Conservation (phyloP, 805 yeast genomes). For the Kregervanrija delftensis region DNA sequence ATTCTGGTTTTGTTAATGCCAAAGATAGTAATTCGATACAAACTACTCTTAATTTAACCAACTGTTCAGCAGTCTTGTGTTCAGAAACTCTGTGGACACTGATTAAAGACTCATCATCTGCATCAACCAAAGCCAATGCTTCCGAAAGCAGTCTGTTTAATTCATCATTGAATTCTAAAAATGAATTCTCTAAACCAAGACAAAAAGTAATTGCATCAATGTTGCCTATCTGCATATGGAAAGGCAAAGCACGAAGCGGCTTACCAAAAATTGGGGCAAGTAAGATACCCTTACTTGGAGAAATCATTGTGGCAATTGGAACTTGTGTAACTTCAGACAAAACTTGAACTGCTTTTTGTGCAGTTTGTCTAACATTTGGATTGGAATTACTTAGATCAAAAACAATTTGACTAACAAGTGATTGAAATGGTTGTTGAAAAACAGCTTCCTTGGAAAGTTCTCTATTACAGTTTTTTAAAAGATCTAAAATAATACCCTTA, state of each 20-base stretch:
- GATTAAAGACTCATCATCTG: slow-evolving; percentile 93
- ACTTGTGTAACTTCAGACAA: slow-evolving; percentile 66
- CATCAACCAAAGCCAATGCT: slow-evolving; percentile 91
- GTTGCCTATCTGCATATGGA: slow-evolving; percentile 98
- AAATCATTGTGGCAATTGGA: slow-evolving; percentile 67
- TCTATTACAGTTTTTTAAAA: slow-evolving; percentile 60
- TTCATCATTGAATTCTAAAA: slow-evolving; percentile 84
- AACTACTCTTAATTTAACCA: slow-evolving; percentile 80
- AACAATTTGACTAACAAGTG: slow-evolving; percentile 81
- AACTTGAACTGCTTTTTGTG: slow-evolving; percentile 61
- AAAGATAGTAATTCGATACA: slow-evolving; percentile 78
- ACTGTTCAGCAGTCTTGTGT: slow-evolving; percentile 80
- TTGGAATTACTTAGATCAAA: slow-evolving; percentile 91
- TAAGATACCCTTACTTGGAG: slow-evolving; percentile 75
- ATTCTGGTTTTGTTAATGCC: slow-evolving; percentile 80
- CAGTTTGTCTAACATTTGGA: slow-evolving; percentile 71
- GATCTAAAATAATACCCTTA: slow-evolving; percentile 52
- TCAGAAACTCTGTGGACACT: slow-evolving; percentile 82
- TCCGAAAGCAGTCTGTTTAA: slow-evolving; percentile 77
- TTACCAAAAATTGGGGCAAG: slow-evolving; percentile 94
- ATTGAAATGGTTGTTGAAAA: slow-evolving; percentile 65
- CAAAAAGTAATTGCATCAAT: slow-evolving; percentile 96
- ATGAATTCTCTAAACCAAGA: slow-evolving; percentile 70
- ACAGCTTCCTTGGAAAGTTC: slow-evolving; percentile 57
- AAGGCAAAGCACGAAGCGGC: slow-evolving; percentile 93